Conservation (phyloP, 208 protist genomes). For the Porcisia hertigi region DNA sequence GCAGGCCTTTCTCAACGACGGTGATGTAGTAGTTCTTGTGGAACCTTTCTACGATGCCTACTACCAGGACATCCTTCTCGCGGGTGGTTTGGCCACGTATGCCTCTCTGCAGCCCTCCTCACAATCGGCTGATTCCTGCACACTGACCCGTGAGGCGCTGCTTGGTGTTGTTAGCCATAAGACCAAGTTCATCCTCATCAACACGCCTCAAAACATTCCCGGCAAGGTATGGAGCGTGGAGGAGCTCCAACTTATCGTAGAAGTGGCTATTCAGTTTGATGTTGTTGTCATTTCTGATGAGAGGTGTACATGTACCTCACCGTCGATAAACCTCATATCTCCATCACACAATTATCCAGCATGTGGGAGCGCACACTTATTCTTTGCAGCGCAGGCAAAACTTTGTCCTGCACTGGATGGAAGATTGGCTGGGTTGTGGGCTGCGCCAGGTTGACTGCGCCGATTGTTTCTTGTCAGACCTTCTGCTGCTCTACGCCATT, state of each 20-base stretch:
- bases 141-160: constrained; percentile 61
- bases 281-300: constrained; percentile 72
- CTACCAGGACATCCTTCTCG: constrained; percentile 60
- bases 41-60: constrained; percentile 95
- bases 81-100: constrained; percentile 71
- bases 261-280: constrained; percentile 69
- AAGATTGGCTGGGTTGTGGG: constrained; percentile 91
- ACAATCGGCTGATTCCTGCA: constrained; percentile 49
- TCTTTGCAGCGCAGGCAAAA: constrained; percentile 91
- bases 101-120: constrained; percentile 67
- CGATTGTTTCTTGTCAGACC: constrained; percentile 73
- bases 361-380: constrained; percentile 93
- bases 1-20: constrained; percentile 81
- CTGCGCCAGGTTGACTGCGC: constrained; percentile 34
- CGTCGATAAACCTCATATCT: constrained; percentile 66
- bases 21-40: constrained; percentile 93
- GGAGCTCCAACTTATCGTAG: constrained; percentile 75
- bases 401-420: constrained; percentile 93
- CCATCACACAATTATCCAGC: constrained; percentile 70
- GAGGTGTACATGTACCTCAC: constrained; percentile 93
- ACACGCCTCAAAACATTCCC: constrained; percentile 94
- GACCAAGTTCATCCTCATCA: constrained; percentile 90
- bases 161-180: constrained; percentile 56
- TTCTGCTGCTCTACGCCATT: constrained; percentile 88
- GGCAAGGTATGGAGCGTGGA: constrained; percentile 66